Evolutionary conservation across 192 early-diverging fungal species (phyloP).

Genomic region (Gamsiella multidivaricata): DNA sequence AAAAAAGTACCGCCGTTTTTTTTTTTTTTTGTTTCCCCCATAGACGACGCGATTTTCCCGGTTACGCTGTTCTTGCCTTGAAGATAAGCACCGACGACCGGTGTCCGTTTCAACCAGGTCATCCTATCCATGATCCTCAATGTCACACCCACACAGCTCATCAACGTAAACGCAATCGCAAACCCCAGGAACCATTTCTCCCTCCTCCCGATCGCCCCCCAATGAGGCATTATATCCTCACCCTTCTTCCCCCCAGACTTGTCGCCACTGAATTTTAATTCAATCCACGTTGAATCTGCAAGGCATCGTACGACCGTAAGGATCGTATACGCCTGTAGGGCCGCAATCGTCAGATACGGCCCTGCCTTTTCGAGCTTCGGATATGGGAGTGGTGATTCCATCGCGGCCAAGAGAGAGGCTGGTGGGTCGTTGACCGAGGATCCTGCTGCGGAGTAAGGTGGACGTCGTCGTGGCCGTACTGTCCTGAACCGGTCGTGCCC

Average conservation of each 20-base stretch:
- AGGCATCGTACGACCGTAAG: slow-evolving; percentile 33
- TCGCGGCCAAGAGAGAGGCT: not conserved
- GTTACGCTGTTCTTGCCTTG: slow-evolving; percentile 21
- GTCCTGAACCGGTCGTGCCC: too few species aligned
- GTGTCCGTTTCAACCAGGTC: slow-evolving; percentile 9
- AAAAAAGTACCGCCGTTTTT: not conserved
- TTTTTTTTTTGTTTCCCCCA: not conserved
- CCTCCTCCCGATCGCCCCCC: slow-evolving; percentile 11
- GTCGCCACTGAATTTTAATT: slow-evolving; percentile 12
- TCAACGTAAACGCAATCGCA: slow-evolving; percentile 16
- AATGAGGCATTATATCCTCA: not conserved
- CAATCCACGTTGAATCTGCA: slow-evolving; percentile 45
- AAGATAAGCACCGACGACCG: slow-evolving; percentile 18
- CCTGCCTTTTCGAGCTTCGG: slow-evolving; percentile 23
- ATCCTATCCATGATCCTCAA: slow-evolving; percentile 42
- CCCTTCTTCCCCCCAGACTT: slow-evolving; percentile 18
- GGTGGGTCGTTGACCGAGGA: not conserved
- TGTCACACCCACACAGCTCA: slow-evolving; percentile 37
- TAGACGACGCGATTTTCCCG: not conserved
- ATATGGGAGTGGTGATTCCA: slow-evolving; percentile 8
- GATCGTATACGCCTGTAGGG: slow-evolving; percentile 37
- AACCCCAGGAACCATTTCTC: slow-evolving; percentile 12
- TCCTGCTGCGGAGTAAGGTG: not conserved
- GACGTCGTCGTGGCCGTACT: not conserved
- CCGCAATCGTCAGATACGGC: slow-evolving; percentile 14